Evolutionary conservation across 1,284 basidiomycete species (phyloP).

Genomic region (Hemileia vastatrix): DNA sequence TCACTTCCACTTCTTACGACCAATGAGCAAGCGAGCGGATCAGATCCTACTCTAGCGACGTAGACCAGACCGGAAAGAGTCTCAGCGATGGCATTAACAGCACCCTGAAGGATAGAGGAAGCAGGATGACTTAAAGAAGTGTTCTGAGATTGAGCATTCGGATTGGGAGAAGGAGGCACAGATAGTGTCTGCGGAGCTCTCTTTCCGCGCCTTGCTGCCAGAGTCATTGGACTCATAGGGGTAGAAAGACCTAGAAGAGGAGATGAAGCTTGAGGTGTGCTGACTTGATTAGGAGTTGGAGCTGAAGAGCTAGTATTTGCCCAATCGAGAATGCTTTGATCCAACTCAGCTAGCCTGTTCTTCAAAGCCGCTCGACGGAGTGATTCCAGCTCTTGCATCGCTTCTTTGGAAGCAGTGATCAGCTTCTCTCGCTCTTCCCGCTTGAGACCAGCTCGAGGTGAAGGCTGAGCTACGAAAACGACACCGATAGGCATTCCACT

Average conservation of each 20-base stretch:
- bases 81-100: conserved; percentile 14
- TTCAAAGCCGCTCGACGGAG: background rate
- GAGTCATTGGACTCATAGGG: conserved; percentile 3
- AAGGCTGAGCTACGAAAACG: background rate
- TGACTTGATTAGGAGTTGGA: background rate
- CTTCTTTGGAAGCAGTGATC: background rate
- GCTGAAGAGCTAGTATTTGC: background rate
- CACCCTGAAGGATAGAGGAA: conserved; percentile 1
- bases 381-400: background rate
- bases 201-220: conserved; percentile 1
- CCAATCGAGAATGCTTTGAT: background rate
- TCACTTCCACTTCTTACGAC: background rate
- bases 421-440: background rate
- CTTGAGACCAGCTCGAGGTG: background rate
- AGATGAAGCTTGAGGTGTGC: background rate
- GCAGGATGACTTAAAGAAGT: background rate
- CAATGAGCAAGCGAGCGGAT: conserved; percentile 7
- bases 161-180: background rate
- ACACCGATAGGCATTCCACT: background rate
- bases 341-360: background rate
- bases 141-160: background rate
- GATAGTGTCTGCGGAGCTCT: conserved; percentile 3
- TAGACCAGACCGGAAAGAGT: conserved; percentile 17
- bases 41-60: conserved; percentile 14
- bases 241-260: background rate